Base-by-base conservation (phyloP, 192 early-diverging fungal genomes). In the Lunasporangiospora selenospora region DNA sequence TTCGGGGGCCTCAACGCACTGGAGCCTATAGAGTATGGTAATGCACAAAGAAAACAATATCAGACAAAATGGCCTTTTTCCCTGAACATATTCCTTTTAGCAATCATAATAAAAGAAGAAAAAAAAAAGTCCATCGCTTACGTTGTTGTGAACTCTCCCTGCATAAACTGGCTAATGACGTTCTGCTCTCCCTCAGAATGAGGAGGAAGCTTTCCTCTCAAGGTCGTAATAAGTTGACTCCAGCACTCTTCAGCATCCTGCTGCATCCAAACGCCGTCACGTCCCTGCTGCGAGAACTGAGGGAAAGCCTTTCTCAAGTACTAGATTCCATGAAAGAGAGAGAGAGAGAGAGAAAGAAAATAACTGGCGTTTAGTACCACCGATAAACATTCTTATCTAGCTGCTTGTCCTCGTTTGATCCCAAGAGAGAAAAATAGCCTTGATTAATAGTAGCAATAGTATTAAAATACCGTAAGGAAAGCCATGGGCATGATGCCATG, bases 191-290 rank as follows among this genome's bases (percentile, higher is more conserved):
- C 54, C 16, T 53, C 46, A 6, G 53, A 31, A 41, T 61, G 45
- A 27, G 49, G 38, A 38, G 48, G 63, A 40, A 75, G 80, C 53
- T 85, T 89, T 34, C 85, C 75, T 18, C 81, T 81, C 36, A 98
- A 66, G 1, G 84, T 82, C 1, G 87, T 84, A 16, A 98, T 69
- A 26, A 98, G 67, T 71, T 96, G 84, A 64, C 87, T 89, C 95
- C 95, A 98, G 77, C 92, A 98, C 67, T 99, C 98, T 71, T 99
- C 95, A 2, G 98, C 98, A 73, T 99, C 98, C 77, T 99, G 98
- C 77, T 99, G 98, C 78, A 89, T 84, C 65, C 79, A 94, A 4
- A 82, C 77, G 30, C 87, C 88, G 21, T 83, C 79, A 36, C 81
- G 79, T 40, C 93, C 90, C 60, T 79, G 81, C 71, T 98, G 92